phyloP scores from a whole-genome alignment of 352 stramenopile species.

The Phytophthora constricta region DNA sequence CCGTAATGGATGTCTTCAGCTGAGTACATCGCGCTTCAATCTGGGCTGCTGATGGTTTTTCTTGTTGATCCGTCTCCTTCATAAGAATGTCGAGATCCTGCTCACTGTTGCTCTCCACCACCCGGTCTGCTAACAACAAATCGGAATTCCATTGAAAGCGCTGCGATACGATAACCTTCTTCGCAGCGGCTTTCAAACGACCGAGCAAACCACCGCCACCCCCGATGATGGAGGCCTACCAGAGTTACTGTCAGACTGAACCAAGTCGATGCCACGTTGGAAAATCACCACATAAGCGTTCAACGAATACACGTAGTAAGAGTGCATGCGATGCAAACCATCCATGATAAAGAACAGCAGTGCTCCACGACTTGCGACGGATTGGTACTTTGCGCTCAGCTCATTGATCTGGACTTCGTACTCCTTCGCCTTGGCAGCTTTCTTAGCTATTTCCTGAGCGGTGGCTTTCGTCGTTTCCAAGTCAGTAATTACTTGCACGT shows the following conservation, averaged over 20 bases:
- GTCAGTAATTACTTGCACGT: conserved; percentile 95
- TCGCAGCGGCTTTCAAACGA: conserved; percentile 81
- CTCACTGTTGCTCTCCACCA: conserved; percentile 54
- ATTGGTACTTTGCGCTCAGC: conserved; percentile 93
- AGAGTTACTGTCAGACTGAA: conserved; percentile 52
- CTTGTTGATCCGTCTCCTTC: conserved; percentile 70
- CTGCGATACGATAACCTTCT: conserved; percentile 85
- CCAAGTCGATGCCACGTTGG: conserved; percentile 93
- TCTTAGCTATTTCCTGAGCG: conserved; percentile 81
- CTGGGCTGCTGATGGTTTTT: conserved; percentile 54
- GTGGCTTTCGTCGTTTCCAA: conserved; percentile 95
- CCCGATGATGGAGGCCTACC: conserved; percentile 17
- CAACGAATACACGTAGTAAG: conserved; percentile 96
- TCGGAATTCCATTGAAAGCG: conserved; percentile 90
- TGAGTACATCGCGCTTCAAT: conserved; percentile 65
- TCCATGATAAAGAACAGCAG: conserved; percentile 97
- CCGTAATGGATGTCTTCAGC: conserved; percentile 73
- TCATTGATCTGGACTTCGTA: conserved; percentile 84
- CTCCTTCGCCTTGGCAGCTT: conserved; percentile 77
- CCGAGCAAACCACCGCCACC: conserved; percentile 49
- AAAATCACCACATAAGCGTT: conserved; percentile 96
- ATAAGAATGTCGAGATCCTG: conserved; percentile 71
- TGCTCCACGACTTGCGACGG: conserved; percentile 90
- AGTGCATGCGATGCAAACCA: conserved; percentile 91
- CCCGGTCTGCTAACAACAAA: conserved; percentile 75